These are phyloP conservation scores for Pythium inflatum DNA, from an alignment of 352 stramenopile genomes.

Conservation along the genomic window DNA sequence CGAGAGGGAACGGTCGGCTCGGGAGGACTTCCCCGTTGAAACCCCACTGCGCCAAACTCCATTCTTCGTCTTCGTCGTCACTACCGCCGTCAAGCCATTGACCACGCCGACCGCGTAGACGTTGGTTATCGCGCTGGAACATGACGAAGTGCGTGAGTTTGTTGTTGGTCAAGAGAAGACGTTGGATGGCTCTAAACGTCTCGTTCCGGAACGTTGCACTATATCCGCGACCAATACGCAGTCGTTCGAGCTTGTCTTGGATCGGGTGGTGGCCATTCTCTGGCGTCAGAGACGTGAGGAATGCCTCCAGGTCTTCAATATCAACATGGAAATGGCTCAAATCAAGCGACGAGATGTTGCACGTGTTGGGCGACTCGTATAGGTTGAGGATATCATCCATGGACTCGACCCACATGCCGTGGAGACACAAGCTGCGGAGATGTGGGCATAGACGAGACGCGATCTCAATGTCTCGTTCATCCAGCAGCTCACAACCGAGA, in stretches of 20 bases:
- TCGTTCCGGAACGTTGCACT: not conserved
- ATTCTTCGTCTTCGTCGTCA: not conserved
- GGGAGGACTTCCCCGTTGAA: not conserved
- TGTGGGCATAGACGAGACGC: not conserved
- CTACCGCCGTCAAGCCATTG: not conserved
- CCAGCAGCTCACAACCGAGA: not conserved
- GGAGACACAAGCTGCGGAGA: not conserved
- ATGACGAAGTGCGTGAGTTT: not conserved
- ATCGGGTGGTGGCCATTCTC: not conserved
- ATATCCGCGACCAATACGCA: not conserved
- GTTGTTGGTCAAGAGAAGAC: not conserved
- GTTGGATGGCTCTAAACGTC: not conserved
- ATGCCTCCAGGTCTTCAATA: not conserved
- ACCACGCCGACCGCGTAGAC: no score
- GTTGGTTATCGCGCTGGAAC: no score
- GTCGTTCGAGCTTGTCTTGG: not conserved
- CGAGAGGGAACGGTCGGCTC: not conserved
- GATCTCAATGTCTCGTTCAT: not conserved
- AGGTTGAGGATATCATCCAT: not conserved
- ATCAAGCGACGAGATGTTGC: slow-evolving; percentile 1
- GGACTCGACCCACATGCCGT: not conserved
- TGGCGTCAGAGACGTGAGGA: not conserved
- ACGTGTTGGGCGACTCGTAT: not conserved
- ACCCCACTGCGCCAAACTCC: not conserved
- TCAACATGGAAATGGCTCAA: slow-evolving; percentile 2